Evolutionary conservation across 352 stramenopile genomes (phyloP).

Genomic region (Pythium pyrilobum): DNA sequence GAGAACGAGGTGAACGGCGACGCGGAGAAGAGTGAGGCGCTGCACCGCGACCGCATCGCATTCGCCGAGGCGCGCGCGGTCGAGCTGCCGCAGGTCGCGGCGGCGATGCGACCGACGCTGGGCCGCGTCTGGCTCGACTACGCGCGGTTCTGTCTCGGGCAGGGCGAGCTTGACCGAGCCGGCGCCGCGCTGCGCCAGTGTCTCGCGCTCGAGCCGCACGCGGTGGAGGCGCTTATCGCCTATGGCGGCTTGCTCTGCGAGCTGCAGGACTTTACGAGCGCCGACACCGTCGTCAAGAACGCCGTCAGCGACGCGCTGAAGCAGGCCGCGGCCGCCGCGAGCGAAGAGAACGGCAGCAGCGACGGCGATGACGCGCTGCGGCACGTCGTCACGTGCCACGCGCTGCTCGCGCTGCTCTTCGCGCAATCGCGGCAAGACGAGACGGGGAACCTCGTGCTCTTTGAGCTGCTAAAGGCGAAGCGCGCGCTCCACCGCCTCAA

Average conservation of each 20-base stretch:
- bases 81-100: slow-evolving; percentile 1
- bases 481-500: slow-evolving; percentile 11
- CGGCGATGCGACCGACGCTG: slow-evolving; percentile 8
- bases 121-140: slow-evolving; percentile 59
- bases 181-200: slow-evolving; percentile 50
- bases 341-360: not conserved
- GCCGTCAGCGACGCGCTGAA: slow-evolving; percentile 20
- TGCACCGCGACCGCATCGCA: slow-evolving; percentile 63
- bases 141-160: slow-evolving; percentile 45
- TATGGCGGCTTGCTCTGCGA: slow-evolving; percentile 61
- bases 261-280: slow-evolving; percentile 36
- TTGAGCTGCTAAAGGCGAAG: slow-evolving; percentile 64
- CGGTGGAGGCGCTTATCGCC: slow-evolving; percentile 34
- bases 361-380: not conserved
- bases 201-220: slow-evolving; percentile 39
- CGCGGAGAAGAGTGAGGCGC: slow-evolving; percentile 49
- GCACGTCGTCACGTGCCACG: slow-evolving; percentile 40
- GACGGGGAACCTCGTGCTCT: slow-evolving; percentile 56
- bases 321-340: not conserved
- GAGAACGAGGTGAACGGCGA: slow-evolving; percentile 73
- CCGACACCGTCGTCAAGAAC: slow-evolving; percentile 42
- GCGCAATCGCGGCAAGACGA: slow-evolving; percentile 31
- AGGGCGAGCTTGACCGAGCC: slow-evolving; percentile 47
- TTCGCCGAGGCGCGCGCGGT: slow-evolving; percentile 37
- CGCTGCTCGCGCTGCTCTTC: slow-evolving; percentile 59